Evolutionary conservation across 2,329 filamentous ascomycete genomes (phyloP).

Genomic region (Hymenoscyphus albidus): DNA sequence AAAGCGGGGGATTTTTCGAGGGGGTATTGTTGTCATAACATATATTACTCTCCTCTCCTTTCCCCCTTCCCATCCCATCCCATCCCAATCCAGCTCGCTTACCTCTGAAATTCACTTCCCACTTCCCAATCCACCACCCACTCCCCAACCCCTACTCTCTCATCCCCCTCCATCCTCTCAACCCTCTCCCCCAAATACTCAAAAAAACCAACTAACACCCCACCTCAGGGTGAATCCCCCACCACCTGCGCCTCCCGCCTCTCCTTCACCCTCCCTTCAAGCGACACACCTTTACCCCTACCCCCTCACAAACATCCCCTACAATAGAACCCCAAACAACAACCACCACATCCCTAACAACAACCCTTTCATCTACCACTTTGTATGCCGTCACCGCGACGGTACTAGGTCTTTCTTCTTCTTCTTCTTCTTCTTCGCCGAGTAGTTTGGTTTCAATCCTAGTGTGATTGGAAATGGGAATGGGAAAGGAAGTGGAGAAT

Average conservation of each 20-base stretch:
- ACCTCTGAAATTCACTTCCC: no score
- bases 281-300: neutral
- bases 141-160: no score
- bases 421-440: no score
- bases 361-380: neutral
- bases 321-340: neutral
- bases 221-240: neutral
- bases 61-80: neutral
- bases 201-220: neutral
- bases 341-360: neutral
- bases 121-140: no score
- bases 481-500: neutral
- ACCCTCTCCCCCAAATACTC: no score
- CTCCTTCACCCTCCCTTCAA: neutral
- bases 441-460: no score
- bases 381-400: neutral
- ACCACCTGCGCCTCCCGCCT: neutral
- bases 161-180: no score
- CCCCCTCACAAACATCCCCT: neutral
- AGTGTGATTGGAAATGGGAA: neutral
- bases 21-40: slow-evolving; percentile 5
- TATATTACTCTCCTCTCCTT: neutral
- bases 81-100: no score
- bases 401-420: neutral
- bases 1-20: neutral